Base-by-base conservation (phyloP, 2,329 filamentous ascomycete genomes). In the Arthrobotrys megalospora region DNA sequence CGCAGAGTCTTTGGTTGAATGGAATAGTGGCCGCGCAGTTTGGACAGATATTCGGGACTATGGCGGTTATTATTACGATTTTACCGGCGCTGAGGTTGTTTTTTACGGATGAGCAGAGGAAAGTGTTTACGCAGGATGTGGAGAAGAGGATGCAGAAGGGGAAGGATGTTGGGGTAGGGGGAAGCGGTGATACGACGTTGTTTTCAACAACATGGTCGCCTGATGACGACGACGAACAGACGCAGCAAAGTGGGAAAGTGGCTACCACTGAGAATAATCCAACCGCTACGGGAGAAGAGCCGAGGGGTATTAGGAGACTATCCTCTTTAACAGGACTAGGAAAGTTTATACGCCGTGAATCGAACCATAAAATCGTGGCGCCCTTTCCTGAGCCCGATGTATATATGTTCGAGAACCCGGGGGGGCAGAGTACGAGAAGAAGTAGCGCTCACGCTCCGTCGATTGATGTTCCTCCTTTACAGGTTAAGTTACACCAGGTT, bases 401-500 rank as follows among this genome's bases (percentile, higher is more conserved):
- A 2, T 16, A 52, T 32, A 48, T 34, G 6, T 11, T 14, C 1
- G 65, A 36, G 11, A 43, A 24, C 28, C 16, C 41, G 11, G 38
- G 38, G 1, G 38, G 12, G 10, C 41, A 32, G 28, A 65, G 62
- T n/a, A 32, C 21, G 62, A 34, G 21, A 11, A 65, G 41, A 36
- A 14, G 14, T 11, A 41, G 21, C 7, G 21, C 14, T 16, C 21
- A 50, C 48, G 48, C 10, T 5, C 16, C 10, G 8, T 52, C 55
- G 21, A 45, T 24, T 8, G 65, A 55, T 12, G 65, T 68, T 11
- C 38, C 58, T 38, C 47, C 60, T 14, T 3, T 73, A 6, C 69
- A 66, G 19, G 69, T 73, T 14, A 55, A 73, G 28, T 32, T 73
- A 11, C 69, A 65, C n/a, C 69, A 73, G 10, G 69, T 73, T 6